Evolutionary conservation across 202 grass and related monocot genomes (phyloP).

Genomic region (Brachypodium distachyon): DNA sequence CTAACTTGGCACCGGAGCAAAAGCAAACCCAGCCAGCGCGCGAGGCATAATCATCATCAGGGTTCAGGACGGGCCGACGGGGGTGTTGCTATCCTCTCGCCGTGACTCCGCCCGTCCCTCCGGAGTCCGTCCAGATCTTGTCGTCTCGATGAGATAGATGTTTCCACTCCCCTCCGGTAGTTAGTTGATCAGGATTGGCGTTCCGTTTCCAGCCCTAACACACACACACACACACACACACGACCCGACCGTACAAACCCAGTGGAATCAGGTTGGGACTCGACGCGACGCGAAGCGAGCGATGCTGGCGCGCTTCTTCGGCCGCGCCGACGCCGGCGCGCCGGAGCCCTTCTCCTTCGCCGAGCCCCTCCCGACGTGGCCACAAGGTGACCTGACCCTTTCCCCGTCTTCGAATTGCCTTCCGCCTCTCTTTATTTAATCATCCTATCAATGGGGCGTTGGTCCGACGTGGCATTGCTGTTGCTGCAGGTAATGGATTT

Average conservation of each 20-base stretch:
- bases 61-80: neutral
- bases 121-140: neutral
- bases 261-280: neutral
- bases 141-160: neutral
- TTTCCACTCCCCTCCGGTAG: neutral
- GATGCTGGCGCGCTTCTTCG: conserved; percentile 16
- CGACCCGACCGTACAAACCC: neutral
- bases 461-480: neutral
- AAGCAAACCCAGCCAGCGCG: neutral
- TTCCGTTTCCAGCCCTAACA: neutral
- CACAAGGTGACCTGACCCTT: conserved; percentile 24
- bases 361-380: conserved; percentile 41
- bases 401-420: neutral
- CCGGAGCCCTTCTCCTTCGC: conserved; percentile 53
- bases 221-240: too few species aligned
- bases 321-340: conserved; percentile 5
- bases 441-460: neutral
- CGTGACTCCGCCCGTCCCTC: neutral
- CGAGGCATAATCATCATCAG: neutral
- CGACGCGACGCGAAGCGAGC: neutral
- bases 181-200: neutral
- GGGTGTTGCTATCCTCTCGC: neutral
- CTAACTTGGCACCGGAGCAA: neutral
- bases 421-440: neutral
- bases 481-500: conserved; percentile 51